Conservation (phyloP, 768 basidiomycete species). For the Tricholoma saponaceum region DNA sequence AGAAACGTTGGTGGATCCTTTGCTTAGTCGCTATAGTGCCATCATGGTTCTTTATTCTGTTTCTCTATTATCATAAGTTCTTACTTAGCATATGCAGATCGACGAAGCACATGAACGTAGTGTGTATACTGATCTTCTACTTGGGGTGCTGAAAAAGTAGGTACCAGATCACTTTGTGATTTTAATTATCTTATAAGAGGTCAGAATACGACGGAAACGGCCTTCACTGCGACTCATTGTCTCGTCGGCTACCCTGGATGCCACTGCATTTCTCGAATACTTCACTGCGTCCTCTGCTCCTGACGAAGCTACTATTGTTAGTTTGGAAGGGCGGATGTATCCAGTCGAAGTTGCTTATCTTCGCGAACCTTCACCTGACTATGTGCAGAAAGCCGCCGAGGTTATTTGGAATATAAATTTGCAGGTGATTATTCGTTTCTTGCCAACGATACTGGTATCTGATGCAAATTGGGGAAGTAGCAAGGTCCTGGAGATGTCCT, state of each 20-base stretch:
- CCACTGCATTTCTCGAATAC: conserved; percentile 82
- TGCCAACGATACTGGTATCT: neutral
- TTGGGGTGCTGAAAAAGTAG: conserved; percentile 95
- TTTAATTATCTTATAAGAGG: conserved; percentile 1
- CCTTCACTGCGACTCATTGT: conserved; percentile 88
- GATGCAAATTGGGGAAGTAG: conserved; percentile 32
- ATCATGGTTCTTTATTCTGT: conserved; percentile 68
- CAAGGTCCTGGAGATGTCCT: conserved; percentile 86
- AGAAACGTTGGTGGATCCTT: conserved; percentile 87
- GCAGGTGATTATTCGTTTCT: conserved; percentile 46
- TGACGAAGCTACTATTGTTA: conserved; percentile 78
- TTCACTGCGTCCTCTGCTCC: conserved; percentile 65
- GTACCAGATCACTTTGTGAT: conserved; percentile 10
- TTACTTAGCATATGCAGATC: conserved; percentile 46
- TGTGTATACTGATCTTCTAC: conserved; percentile 89
- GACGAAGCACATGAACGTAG: conserved; percentile 98
- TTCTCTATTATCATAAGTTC: neutral
- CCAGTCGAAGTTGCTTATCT: conserved; percentile 94
- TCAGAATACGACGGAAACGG: conserved; percentile 86
- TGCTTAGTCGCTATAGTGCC: conserved; percentile 89
- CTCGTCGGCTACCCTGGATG: conserved; percentile 96
- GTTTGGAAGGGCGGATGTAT: conserved; percentile 90
- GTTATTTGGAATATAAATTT: conserved; percentile 78
- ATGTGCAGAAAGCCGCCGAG: conserved; percentile 77
- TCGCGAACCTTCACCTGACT: conserved; percentile 72